Conservation (phyloP, 345 rosid species). For the Euphorbia tirucalli region DNA sequence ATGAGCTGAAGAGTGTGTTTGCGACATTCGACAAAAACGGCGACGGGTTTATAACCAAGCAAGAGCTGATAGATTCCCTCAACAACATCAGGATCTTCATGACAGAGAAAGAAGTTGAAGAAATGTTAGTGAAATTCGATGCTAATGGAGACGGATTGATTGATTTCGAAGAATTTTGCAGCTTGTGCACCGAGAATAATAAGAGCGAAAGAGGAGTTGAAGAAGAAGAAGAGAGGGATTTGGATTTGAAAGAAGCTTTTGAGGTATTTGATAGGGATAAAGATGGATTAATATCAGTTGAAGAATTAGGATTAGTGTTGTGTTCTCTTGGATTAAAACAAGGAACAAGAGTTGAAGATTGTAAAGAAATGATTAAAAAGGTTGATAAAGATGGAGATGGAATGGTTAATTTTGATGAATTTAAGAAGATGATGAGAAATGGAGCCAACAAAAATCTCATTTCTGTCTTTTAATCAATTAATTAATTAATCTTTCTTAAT, state of each 20-base stretch:
- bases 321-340: slow-evolving; percentile 24
- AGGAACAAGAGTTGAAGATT: slow-evolving; percentile 23
- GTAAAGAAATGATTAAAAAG: slow-evolving; percentile 25
- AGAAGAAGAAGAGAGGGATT: neutral
- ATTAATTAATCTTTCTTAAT: no score
- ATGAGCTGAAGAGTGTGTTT: slow-evolving; percentile 23
- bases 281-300: slow-evolving; percentile 31
- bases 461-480: slow-evolving; percentile 5
- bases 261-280: slow-evolving; percentile 33
- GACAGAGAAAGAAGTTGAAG: slow-evolving; percentile 30
- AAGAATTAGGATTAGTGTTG: slow-evolving; percentile 19
- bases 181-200: no score
- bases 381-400: slow-evolving; percentile 33
- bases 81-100: slow-evolving; percentile 29
- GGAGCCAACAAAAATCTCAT: slow-evolving; percentile 11
- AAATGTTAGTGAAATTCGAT: slow-evolving; percentile 27
- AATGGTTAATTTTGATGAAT: slow-evolving; percentile 30
- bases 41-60: slow-evolving; percentile 31
- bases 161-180: slow-evolving; percentile 29
- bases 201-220: neutral
- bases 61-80: slow-evolving; percentile 28
- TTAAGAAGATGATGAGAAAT: slow-evolving; percentile 22
- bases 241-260: slow-evolving; percentile 28
- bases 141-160: slow-evolving; percentile 34
- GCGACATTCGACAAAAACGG: slow-evolving; percentile 37